These are phyloP conservation scores for Alternaria brassicicola DNA, from an alignment of 2,329 filamentous ascomycete species.

Conservation along the genomic window DNA sequence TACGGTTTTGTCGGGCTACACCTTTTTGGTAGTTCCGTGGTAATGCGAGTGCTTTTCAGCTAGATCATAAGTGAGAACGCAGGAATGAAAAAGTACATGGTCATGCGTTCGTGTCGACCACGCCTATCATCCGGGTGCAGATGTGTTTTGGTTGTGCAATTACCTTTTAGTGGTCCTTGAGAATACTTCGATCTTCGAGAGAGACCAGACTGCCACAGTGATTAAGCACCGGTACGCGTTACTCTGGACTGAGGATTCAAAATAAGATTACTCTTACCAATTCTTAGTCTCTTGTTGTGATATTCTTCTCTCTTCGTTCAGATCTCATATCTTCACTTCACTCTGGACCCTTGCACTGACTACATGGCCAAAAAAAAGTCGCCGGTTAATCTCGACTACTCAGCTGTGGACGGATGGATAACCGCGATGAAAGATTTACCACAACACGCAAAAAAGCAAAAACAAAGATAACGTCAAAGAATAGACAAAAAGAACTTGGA, in stretches of 20 bases:
- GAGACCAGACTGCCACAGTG: not conserved
- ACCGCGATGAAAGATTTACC: too few species aligned
- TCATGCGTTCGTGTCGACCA: not conserved
- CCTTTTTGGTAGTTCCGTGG: slow-evolving; percentile 6
- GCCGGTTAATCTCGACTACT: too few species aligned
- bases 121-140: not conserved
- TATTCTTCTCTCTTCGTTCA: too few species aligned
- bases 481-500: slow-evolving; percentile 24
- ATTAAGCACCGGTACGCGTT: not conserved
- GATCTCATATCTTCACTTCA: too few species aligned
- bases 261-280: too few species aligned
- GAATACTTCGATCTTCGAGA: not conserved
- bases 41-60: slow-evolving; percentile 6
- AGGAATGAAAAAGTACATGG: slow-evolving; percentile 3
- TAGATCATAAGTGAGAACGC: slow-evolving; percentile 5
- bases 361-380: too few species aligned
- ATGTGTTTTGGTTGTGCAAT: not conserved
- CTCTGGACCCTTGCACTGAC: too few species aligned
- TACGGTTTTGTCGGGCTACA: slow-evolving; percentile 7
- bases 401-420: slow-evolving; percentile 1
- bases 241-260: too few species aligned
- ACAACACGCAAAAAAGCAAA: too few species aligned
- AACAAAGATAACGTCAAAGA: too few species aligned
- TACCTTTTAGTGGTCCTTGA: not conserved
- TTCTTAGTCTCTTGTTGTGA: too few species aligned